These are phyloP conservation scores for Monilinia vaccinii-corymbosi DNA, from an alignment of 2,329 filamentous ascomycete species.

Conservation along the genomic window DNA sequence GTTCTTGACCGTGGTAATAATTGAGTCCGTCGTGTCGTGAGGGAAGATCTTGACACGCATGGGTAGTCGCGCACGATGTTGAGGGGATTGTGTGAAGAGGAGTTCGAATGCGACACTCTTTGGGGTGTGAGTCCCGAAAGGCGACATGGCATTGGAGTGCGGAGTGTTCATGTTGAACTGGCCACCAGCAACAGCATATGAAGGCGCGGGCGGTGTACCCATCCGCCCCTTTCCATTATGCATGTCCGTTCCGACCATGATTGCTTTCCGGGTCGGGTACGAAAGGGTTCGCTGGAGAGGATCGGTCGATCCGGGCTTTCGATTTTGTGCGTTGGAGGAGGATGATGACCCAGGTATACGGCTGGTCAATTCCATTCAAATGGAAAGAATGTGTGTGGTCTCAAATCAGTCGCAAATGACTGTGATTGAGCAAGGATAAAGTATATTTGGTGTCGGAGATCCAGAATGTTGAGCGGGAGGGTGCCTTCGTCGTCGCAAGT, in stretches of 20 bases:
- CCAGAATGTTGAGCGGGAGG: conserved; percentile 11
- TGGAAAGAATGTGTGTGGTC: conserved; percentile 4
- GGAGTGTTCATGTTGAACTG: conserved; percentile 22
- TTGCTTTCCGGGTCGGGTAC: conserved; percentile 25
- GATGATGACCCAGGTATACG: conserved; percentile 18
- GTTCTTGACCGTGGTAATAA: conserved; percentile 97
- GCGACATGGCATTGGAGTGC: conserved; percentile 25
- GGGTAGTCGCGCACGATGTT: conserved; percentile 66
- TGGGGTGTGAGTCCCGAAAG: conserved; percentile 34
- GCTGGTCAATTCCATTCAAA: conserved; percentile 20
- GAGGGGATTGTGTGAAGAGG: conserved; percentile 57
- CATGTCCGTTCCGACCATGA: conserved; percentile 21
- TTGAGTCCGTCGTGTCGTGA: conserved; percentile 94
- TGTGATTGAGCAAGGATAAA: conserved; percentile 1
- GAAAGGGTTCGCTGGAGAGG: conserved; percentile 18
- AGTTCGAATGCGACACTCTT: conserved; percentile 78
- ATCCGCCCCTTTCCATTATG: conserved; percentile 21
- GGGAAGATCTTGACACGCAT: conserved; percentile 86
- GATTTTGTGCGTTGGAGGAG: conserved; percentile 23
- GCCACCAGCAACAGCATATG: conserved; percentile 16
- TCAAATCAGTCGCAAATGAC: conserved; percentile 13
- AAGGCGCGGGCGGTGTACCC: conserved; percentile 24
- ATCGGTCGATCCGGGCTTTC: conserved; percentile 17
- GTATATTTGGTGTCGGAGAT: conserved; percentile 5
- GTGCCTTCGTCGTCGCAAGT: conserved; percentile 22